Conservation (phyloP, 2,329 filamentous ascomycete species). For the Trichoderma hamatum region DNA sequence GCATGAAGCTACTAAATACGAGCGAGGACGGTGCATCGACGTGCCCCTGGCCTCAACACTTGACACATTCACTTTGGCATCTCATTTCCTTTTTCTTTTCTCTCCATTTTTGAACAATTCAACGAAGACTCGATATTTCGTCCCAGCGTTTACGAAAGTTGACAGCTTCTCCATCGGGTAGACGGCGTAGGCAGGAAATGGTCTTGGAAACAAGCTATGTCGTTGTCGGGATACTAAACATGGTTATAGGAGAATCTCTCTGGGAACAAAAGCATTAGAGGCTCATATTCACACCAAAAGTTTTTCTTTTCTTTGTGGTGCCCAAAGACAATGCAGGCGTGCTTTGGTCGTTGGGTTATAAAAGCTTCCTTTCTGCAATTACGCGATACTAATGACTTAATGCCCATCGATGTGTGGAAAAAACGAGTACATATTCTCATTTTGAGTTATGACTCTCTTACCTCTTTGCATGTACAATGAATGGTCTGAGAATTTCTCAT, state of each 20-base stretch:
- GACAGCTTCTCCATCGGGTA: constrained; percentile 12
- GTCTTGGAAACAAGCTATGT: constrained; percentile 23
- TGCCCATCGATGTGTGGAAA: constrained; percentile 20
- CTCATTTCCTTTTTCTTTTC: constrained; percentile 1
- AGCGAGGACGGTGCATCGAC: constrained; percentile 49
- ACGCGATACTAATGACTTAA: constrained; percentile 27
- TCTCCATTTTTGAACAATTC: not conserved
- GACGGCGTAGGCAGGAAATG: constrained; percentile 25
- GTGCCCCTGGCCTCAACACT: constrained; percentile 47
- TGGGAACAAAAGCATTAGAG: constrained; percentile 26
- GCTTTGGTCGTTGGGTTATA: constrained; percentile 4
- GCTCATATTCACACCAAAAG: constrained; percentile 25
- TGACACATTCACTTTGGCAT: constrained; percentile 23
- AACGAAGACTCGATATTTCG: constrained; percentile 13
- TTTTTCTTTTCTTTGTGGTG: constrained; percentile 20
- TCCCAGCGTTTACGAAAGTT: constrained; percentile 9
- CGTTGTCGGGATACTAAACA: constrained; percentile 24
- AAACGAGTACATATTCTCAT: not conserved
- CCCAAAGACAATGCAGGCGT: constrained; percentile 4
- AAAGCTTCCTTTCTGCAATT: constrained; percentile 1
- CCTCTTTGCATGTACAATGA: not conserved
- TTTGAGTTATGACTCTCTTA: not conserved
- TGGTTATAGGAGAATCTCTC: constrained; percentile 22
- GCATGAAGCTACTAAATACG: constrained; percentile 40
- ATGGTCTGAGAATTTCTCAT: not conserved